Percentiles rank a stretch among this genome's conserved stretches.
Conservation (phyloP, 2,329 filamentous ascomycete species). For the Camillea tinctor region DNA sequence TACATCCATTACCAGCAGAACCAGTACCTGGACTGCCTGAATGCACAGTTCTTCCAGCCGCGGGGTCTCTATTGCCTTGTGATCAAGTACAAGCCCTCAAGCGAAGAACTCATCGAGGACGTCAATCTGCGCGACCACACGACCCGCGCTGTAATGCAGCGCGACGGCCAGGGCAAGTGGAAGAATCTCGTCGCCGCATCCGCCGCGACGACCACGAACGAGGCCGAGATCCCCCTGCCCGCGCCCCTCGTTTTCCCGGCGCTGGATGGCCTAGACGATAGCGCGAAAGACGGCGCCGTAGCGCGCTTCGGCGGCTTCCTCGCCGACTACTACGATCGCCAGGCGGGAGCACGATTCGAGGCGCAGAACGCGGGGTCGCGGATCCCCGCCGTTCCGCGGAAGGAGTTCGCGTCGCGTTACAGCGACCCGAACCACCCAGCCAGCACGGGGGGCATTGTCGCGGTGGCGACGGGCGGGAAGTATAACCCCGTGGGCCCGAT, state of each 20-base stretch:
- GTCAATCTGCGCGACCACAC: background rate
- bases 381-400: conserved; percentile 23
- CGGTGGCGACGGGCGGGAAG: background rate
- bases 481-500: background rate
- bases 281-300: conserved; percentile 20
- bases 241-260: conserved; percentile 50
- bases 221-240: conserved; percentile 33
- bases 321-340: conserved; percentile 48
- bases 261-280: conserved; percentile 33
- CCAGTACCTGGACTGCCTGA: conserved; percentile 22
- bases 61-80: conserved; percentile 25
- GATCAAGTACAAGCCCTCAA: conserved; percentile 3
- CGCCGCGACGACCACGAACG: too few relatives aligned
- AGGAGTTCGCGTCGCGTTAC: conserved; percentile 10
- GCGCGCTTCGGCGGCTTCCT: conserved; percentile 37
- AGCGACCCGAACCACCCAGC: conserved; percentile 5
- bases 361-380: conserved; percentile 32
- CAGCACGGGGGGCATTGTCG: conserved; percentile 3
- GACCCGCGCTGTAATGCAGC: conserved; percentile 3
- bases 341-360: conserved; percentile 42
- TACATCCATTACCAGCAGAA: conserved; percentile 11
- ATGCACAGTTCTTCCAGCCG: conserved; percentile 25
- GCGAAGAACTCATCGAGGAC: too few relatives aligned
- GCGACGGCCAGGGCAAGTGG: background rate
- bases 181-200: background rate